Evolutionary conservation across 1,284 basidiomycete genomes (phyloP).

Genomic region (Austroboletus novae-zelandiae): DNA sequence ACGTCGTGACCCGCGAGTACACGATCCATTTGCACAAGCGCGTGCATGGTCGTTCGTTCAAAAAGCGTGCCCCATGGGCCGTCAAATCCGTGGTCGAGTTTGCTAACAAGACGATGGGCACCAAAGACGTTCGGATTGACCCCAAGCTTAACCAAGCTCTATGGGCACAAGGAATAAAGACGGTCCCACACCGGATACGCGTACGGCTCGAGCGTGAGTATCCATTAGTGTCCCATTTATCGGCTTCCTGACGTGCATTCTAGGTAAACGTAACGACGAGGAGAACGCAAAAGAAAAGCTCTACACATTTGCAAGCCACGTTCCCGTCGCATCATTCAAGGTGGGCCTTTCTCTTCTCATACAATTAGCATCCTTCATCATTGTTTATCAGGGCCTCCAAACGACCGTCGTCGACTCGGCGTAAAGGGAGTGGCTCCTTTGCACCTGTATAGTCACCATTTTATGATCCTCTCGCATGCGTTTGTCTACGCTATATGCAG

Average conservation of each 20-base stretch:
- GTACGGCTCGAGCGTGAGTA: constrained; percentile 90
- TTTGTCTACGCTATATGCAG: constrained; percentile 11
- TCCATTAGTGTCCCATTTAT: not conserved
- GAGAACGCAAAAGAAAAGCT: constrained; percentile 98
- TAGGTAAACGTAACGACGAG: constrained; percentile 58
- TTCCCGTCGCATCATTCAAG: constrained; percentile 84
- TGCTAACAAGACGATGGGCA: constrained; percentile 92
- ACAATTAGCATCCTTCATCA: constrained; percentile 3
- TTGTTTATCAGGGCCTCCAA: constrained; percentile 65
- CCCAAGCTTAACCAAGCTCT: constrained; percentile 92
- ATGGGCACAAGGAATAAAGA: constrained; percentile 89
- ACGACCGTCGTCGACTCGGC: constrained; percentile 79
- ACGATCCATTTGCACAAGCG: constrained; percentile 95
- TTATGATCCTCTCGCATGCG: constrained; percentile 13
- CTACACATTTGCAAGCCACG: constrained; percentile 85
- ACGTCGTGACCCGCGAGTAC: constrained; percentile 96
- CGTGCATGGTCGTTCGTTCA: constrained; percentile 88
- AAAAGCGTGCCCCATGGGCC: constrained; percentile 92
- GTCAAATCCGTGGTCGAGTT: constrained; percentile 91
- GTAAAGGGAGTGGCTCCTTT: constrained; percentile 34
- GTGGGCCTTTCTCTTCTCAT: constrained; percentile 39
- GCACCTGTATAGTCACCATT: constrained; percentile 13
- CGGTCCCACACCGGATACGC: constrained; percentile 85
- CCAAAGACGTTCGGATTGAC: constrained; percentile 87
- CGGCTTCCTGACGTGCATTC: not conserved